Base-by-base conservation (phyloP, 2,329 filamentous ascomycete genomes). In the Epichloe uncinata region DNA sequence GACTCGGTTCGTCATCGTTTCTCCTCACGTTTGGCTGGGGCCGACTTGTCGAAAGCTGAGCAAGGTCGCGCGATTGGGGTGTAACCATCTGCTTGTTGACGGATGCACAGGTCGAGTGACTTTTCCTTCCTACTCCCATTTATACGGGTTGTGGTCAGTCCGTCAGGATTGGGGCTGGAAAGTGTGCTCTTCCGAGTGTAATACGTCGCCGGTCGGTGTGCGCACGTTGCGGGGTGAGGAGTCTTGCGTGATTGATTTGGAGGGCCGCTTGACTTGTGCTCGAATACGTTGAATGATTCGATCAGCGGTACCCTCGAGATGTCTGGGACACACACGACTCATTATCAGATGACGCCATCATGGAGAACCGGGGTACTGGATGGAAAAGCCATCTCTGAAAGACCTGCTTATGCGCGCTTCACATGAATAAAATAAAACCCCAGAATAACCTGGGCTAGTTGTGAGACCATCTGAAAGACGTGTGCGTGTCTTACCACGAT, bases 301-400 rank as follows among this genome's bases (percentile, higher is more conserved):
- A 13, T 42, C 34, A 30, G 33, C 20, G 22, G 36, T 22, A 33
- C 20, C 33, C 22, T 44, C 40, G 41, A 16, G 18, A 34, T 44
- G 20, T 20, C 30, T 41, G 22, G 30, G 35, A 12, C 12, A 18
- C 12, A 36, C 12, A 36, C 22, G 36, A 44, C 41, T 37, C 47
- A 36, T 51, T 50, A 36, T 34, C 33, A 35, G 47, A 41, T 30
- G 50, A 22, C 26, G 40, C 35, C 22, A 44, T 13, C n/a, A 16
- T 18, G 41, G 41, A 18, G 42, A 50, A 52, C 26, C 35, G 43
- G 40, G 48, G 26, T 45, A 43, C 43, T 46, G 16, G 26, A 18
- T 42, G 45, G 36, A 40, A 40, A 42, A 42, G 44, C 45, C 44
- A 45, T 43, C 45, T 54, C 20, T 9, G 45, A 44, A 50, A 48